Percentiles rank a stretch among this genome's conserved stretches.
phyloP scores from a whole-genome alignment of 2,329 filamentous ascomycete species.

The Exophiala dermatitidis region DNA sequence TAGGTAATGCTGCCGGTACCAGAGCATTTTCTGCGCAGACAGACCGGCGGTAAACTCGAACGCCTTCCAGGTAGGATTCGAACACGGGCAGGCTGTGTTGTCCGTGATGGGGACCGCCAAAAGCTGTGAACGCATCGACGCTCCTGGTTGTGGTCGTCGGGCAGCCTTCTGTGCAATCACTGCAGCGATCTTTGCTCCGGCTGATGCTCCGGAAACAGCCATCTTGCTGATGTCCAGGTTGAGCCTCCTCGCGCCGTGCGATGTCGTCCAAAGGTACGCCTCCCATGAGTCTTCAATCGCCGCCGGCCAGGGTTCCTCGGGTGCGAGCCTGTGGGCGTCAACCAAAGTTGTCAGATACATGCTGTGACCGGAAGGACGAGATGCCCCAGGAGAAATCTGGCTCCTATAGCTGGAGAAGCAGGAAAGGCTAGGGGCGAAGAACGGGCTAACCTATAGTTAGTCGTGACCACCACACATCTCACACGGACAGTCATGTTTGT shows the following conservation, averaged over 20 bases:
- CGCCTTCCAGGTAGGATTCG: slow-evolving; percentile 44
- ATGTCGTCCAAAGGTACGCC: slow-evolving; percentile 43
- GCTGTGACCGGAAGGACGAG: neutral
- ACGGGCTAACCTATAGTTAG: slow-evolving; percentile 22
- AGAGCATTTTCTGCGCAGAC: slow-evolving; percentile 52
- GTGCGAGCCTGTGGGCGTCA: slow-evolving; percentile 42
- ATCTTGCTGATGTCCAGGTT: slow-evolving; percentile 39
- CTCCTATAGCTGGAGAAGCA: neutral
- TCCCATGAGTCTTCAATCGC: slow-evolving; percentile 54
- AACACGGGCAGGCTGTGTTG: slow-evolving; percentile 46
- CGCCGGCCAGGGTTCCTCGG: slow-evolving; percentile 51
- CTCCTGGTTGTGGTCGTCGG: slow-evolving; percentile 25
- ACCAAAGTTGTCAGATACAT: slow-evolving; percentile 5
- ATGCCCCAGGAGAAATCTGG: neutral
- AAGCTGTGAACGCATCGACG: slow-evolving; percentile 38
- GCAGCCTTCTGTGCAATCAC: slow-evolving; percentile 48
- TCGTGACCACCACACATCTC: slow-evolving; percentile 42
- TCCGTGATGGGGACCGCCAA: slow-evolving; percentile 54
- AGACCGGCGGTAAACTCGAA: slow-evolving; percentile 49
- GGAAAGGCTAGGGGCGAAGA: neutral
- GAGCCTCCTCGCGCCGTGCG: slow-evolving; percentile 28
- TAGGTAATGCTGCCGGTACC: slow-evolving; percentile 54
- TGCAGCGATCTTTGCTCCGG: slow-evolving; percentile 48
- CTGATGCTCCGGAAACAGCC: slow-evolving; percentile 47
- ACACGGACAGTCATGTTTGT: slow-evolving; percentile 48